Percentiles rank a stretch among this genome's conserved stretches.
Evolutionary conservation across 441 rosid species (phyloP).

Genomic region (Gossypium davidsonii): DNA sequence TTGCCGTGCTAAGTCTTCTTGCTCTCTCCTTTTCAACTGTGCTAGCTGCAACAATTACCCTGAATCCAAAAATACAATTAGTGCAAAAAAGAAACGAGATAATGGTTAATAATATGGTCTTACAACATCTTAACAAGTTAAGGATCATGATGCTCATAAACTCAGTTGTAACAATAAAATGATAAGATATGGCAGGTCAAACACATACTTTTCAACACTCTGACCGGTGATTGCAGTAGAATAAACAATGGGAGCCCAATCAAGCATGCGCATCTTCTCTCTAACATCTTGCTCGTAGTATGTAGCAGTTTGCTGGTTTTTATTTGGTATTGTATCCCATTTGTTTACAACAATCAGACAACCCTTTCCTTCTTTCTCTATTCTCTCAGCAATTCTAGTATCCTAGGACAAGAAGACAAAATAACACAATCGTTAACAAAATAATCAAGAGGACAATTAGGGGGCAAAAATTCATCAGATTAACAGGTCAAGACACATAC

Average conservation of each 20-base stretch:
- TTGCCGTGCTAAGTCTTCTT: constrained; percentile 78
- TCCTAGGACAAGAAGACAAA: constrained; percentile 44
- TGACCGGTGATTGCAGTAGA: constrained; percentile 84
- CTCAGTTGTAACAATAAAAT: neutral
- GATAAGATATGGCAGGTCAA: neutral
- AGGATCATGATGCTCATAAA: neutral
- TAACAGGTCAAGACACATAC: constrained; percentile 5
- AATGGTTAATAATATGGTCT: neutral
- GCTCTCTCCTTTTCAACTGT: constrained; percentile 85
- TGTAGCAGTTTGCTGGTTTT: constrained; percentile 69
- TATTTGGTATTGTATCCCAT: constrained; percentile 94
- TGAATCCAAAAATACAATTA: constrained; percentile 23
- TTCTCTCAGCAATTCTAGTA: constrained; percentile 84
- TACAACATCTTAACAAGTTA: neutral
- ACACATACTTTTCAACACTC: constrained; percentile 72
- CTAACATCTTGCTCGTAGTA: constrained; percentile 86
- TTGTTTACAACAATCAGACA: constrained; percentile 89
- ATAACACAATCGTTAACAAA: constrained; percentile 7
- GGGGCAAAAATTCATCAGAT: neutral
- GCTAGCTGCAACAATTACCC: constrained; percentile 74
- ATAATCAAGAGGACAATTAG: neutral
- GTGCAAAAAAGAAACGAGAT: neutral
- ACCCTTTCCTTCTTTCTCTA: constrained; percentile 89
- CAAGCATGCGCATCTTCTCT: constrained; percentile 77
- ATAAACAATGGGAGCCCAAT: constrained; percentile 93